Conservation (phyloP, 2,329 filamentous ascomycete genomes). For the Colletotrichum shisoi region DNA sequence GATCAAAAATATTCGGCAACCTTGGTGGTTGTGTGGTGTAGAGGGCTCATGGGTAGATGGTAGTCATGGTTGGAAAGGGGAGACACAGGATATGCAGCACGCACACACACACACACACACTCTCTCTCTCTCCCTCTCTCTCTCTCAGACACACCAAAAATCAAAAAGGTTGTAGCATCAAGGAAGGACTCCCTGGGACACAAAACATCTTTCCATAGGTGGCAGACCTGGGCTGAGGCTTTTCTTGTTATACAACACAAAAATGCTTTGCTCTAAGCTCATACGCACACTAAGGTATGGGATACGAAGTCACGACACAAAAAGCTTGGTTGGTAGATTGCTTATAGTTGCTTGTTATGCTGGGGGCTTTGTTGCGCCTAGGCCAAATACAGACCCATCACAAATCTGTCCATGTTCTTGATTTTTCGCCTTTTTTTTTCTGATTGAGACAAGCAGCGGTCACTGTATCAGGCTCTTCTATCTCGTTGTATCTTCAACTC, state of each 20-base stretch:
- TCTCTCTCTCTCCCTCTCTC: neutral
- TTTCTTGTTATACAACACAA: conserved; percentile 9
- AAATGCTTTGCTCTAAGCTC: conserved; percentile 9
- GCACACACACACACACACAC: too few species aligned
- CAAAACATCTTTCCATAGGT: neutral
- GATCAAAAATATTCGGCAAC: neutral
- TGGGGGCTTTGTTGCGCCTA: neutral
- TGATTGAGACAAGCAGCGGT: neutral
- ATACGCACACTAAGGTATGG: conserved; percentile 19
- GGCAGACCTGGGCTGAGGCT: neutral
- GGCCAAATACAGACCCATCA: conserved; percentile 21
- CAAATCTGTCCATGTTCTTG: neutral
- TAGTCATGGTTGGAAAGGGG: neutral
- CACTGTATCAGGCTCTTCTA: neutral
- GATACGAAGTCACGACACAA: conserved; percentile 31
- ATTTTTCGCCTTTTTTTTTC: neutral
- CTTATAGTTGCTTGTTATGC: conserved; percentile 11
- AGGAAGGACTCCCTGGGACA: neutral
- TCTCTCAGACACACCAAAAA: neutral
- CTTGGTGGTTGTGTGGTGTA: neutral
- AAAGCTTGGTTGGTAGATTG: conserved; percentile 27
- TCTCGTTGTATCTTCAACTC: neutral
- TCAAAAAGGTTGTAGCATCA: neutral
- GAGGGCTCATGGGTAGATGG: neutral
- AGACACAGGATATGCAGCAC: neutral